These are phyloP conservation scores for Acacia concinna DNA, from an alignment of 331 rosid species.

Conservation along the genomic window DNA sequence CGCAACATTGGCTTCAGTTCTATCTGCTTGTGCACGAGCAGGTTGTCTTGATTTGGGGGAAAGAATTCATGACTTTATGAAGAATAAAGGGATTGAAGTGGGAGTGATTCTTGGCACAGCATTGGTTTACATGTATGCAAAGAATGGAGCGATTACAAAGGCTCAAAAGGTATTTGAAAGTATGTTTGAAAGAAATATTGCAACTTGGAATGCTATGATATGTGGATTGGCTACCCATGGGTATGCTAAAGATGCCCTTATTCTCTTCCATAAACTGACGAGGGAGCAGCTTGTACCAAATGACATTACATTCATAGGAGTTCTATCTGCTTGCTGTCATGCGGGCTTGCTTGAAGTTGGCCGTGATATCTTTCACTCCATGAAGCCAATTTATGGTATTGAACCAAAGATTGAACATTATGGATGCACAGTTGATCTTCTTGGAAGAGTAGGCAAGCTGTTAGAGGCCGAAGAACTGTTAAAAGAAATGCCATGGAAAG, in stretches of 20 bases:
- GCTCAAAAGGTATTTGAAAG: slow-evolving; percentile 40
- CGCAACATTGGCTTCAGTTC: slow-evolving; percentile 41
- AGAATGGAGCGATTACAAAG: slow-evolving; percentile 37
- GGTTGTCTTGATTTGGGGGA: slow-evolving; percentile 46
- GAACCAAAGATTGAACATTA: slow-evolving; percentile 49
- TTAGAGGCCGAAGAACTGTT: slow-evolving; percentile 38
- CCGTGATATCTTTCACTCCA: slow-evolving; percentile 29
- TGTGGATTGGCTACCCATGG: slow-evolving; percentile 47
- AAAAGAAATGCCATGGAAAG: slow-evolving; percentile 41
- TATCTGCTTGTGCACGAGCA: slow-evolving; percentile 49
- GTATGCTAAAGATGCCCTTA: slow-evolving; percentile 37
- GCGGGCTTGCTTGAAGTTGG: slow-evolving; percentile 47
- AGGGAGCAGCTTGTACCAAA: slow-evolving; percentile 39
- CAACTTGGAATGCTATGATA: slow-evolving; percentile 56
- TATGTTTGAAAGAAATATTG: slow-evolving; percentile 45
- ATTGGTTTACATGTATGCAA: slow-evolving; percentile 49
- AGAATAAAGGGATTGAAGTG: slow-evolving; percentile 38
- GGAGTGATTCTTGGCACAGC: slow-evolving; percentile 51
- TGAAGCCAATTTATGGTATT: slow-evolving; percentile 40
- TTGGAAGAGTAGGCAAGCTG: slow-evolving; percentile 42
- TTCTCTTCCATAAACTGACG: slow-evolving; percentile 37
- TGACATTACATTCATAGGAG: slow-evolving; percentile 44
- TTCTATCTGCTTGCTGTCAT: slow-evolving; percentile 53
- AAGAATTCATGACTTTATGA: slow-evolving; percentile 41
- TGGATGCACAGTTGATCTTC: slow-evolving; percentile 56